A percentile compares a stretch with the other conserved stretches of the same genome.
These are phyloP conservation scores for Tricholoma hemisulphureum DNA, from an alignment of 768 basidiomycete genomes.

Conservation along the genomic window DNA sequence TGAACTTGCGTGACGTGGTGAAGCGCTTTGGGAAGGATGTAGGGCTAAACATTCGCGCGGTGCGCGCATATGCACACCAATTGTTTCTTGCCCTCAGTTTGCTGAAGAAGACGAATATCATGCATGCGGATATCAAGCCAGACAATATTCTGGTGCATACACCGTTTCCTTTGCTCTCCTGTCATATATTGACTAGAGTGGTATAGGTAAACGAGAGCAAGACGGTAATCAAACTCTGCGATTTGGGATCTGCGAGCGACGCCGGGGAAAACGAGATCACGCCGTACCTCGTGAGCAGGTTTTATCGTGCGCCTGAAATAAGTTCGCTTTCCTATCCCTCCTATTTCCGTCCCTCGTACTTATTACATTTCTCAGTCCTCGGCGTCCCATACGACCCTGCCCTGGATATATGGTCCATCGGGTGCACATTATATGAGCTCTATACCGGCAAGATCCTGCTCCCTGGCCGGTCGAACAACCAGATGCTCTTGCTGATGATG, in stretches of 20 bases:
- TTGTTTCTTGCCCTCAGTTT: conserved; percentile 86
- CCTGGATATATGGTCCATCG: conserved; percentile 95
- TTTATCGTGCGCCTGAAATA: conserved; percentile 98
- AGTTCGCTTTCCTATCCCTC: conserved; percentile 51
- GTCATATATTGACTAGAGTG: background rate
- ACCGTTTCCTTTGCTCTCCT: background rate
- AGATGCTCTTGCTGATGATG: conserved; percentile 98
- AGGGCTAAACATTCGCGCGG: conserved; percentile 92
- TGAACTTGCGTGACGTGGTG: conserved; percentile 97
- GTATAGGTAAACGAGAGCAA: conserved; percentile 90
- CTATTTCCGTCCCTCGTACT: conserved; percentile 7
- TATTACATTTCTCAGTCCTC: conserved; percentile 59
- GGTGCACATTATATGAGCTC: conserved; percentile 94
- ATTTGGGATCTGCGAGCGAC: conserved; percentile 96
- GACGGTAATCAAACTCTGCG: conserved; percentile 90
- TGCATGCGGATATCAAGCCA: conserved; percentile 99
- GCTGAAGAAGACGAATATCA: conserved; percentile 85
- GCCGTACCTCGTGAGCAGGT: conserved; percentile 94
- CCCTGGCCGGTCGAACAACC: conserved; percentile 95
- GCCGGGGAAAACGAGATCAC: conserved; percentile 95
- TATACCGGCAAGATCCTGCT: conserved; percentile 98
- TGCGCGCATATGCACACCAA: conserved; percentile 98
- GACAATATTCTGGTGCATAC: conserved; percentile 91
- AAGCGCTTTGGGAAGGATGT: conserved; percentile 99
- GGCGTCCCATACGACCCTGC: conserved; percentile 93